These are phyloP conservation scores for Pseudoneurospora amorphoporcata DNA, from an alignment of 495 filamentous ascomycete species.

Conservation along the genomic window DNA sequence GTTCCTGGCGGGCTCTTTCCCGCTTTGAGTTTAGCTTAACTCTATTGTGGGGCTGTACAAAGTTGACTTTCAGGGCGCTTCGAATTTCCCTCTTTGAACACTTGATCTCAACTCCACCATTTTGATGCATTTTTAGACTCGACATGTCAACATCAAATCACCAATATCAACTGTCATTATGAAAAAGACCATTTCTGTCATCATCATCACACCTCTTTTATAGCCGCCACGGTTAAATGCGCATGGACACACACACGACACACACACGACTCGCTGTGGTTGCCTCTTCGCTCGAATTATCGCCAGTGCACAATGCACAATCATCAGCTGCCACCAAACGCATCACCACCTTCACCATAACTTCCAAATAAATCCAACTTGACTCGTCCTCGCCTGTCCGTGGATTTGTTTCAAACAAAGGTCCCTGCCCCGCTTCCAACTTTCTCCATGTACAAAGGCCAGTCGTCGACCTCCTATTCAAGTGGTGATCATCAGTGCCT, in stretches of 20 bases:
- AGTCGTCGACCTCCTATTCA: background rate
- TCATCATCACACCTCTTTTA: background rate
- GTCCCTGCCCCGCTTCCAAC: background rate
- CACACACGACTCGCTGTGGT: background rate
- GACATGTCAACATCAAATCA: background rate
- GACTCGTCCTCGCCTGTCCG: background rate
- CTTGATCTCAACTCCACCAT: background rate
- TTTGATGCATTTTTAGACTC: background rate
- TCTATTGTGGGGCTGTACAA: background rate
- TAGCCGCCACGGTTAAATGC: background rate
- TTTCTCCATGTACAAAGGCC: background rate
- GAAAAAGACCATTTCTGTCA: background rate
- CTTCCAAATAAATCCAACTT: background rate
- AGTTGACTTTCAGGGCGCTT: background rate
- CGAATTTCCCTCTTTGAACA: background rate
- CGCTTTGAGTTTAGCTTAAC: background rate
- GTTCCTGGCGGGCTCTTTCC: background rate
- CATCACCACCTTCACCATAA: background rate
- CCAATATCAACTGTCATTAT: too few species aligned
- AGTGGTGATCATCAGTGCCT: background rate
- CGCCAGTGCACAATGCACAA: constrained; percentile 8
- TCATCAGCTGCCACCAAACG: background rate
- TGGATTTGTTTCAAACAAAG: background rate
- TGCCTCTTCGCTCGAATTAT: background rate
- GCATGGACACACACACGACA: background rate